phyloP scores from a whole-genome alignment of 768 basidiomycete species.

The Pisolithus sp. region DNA sequence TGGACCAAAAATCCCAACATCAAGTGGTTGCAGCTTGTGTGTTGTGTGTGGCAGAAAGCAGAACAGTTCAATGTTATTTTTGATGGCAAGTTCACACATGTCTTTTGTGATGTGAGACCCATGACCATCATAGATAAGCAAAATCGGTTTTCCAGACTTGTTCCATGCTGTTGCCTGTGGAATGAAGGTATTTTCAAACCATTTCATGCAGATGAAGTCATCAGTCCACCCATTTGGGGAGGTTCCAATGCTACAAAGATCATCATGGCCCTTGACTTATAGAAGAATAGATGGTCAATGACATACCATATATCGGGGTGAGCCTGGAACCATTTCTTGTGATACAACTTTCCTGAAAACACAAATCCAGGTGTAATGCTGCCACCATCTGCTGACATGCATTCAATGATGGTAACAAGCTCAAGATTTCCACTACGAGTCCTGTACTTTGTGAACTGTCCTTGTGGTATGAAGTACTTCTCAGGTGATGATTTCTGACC shows the following conservation, averaged over 20 bases:
- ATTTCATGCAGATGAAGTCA: constrained; percentile 28
- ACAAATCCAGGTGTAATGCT: constrained; percentile 32
- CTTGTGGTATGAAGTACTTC: constrained; percentile 15
- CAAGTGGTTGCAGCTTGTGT: constrained; percentile 37
- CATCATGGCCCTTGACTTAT: neutral
- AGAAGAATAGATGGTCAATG: neutral
- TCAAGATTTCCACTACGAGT: constrained; percentile 31
- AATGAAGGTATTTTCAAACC: constrained; percentile 36
- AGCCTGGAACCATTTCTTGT: constrained; percentile 20
- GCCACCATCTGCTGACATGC: constrained; percentile 35
- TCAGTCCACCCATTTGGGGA: constrained; percentile 40
- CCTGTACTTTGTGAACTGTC: constrained; percentile 8
- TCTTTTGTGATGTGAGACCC: constrained; percentile 30
- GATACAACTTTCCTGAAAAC: constrained; percentile 26
- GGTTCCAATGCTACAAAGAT: constrained; percentile 22
- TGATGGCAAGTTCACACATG: constrained; percentile 22
- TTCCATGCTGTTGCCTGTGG: constrained; percentile 27
- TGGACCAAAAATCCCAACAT: constrained; percentile 36
- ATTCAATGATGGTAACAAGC: constrained; percentile 42
- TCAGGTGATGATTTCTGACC: constrained; percentile 11
- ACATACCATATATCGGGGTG: constrained; percentile 17
- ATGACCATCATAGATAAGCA: constrained; percentile 41
- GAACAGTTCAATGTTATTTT: constrained; percentile 28
- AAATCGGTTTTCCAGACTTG: constrained; percentile 23
- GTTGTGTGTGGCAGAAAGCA: constrained; percentile 37